Evolutionary conservation across 805 yeast genomes (phyloP).

Genomic region (Peterozyma toletana): DNA sequence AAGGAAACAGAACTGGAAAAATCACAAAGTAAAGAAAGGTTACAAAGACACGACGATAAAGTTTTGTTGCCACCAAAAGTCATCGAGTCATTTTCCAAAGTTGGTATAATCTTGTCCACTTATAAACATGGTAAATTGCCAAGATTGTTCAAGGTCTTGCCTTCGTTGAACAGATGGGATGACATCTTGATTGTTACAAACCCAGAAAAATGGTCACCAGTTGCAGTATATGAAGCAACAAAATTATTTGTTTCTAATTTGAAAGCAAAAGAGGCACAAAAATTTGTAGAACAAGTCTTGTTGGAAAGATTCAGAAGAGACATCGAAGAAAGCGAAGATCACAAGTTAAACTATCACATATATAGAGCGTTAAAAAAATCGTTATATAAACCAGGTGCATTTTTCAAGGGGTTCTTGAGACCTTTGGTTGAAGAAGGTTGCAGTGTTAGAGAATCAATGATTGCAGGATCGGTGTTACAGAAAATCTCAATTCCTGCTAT

Average conservation of each 20-base stretch:
- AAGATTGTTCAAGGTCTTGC: slow-evolving; percentile 91
- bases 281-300: slow-evolving; percentile 61
- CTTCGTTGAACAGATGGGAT: slow-evolving; percentile 91
- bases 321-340: slow-evolving; percentile 68
- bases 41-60: slow-evolving; percentile 47
- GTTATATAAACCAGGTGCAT: slow-evolving; percentile 94
- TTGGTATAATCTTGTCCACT: slow-evolving; percentile 78
- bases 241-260: slow-evolving; percentile 88
- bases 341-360: slow-evolving; percentile 82
- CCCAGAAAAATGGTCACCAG: slow-evolving; percentile 93
- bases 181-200: slow-evolving; percentile 89
- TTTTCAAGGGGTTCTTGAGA: slow-evolving; percentile 91
- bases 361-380: slow-evolving; percentile 90
- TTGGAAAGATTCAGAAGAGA: slow-evolving; percentile 66
- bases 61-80: slow-evolving; percentile 94
- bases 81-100: slow-evolving; percentile 87
- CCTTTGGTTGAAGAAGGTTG: slow-evolving; percentile 88
- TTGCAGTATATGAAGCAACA: slow-evolving; percentile 91
- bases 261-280: slow-evolving; percentile 82
- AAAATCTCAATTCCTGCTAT: slow-evolving; percentile 90
- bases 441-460: slow-evolving; percentile 87
- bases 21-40: slow-evolving; percentile 20
- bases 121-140: slow-evolving; percentile 96
- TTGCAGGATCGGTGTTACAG: slow-evolving; percentile 84
- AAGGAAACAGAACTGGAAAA: slow-evolving; percentile 54